These are phyloP conservation scores for Diplodia seriata DNA, from an alignment of 2,329 filamentous ascomycete genomes.

Conservation along the genomic window DNA sequence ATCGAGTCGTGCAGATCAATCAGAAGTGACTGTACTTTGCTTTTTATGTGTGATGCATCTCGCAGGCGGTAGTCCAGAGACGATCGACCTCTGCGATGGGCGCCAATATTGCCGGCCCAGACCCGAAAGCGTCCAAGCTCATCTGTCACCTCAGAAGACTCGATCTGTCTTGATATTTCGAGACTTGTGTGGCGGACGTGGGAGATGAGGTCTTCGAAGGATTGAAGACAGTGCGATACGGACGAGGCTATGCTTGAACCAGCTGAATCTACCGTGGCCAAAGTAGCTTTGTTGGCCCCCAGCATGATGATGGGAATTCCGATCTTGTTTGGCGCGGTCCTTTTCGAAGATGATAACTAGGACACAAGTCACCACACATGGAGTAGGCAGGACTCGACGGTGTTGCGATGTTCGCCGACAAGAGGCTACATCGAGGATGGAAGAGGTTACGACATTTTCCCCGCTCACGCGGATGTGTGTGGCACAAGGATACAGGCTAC, in stretches of 20 bases:
- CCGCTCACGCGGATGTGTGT: not conserved
- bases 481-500: not conserved
- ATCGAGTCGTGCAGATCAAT: not conserved
- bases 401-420: not conserved
- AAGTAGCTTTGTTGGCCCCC: not conserved
- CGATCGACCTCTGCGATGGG: conserved; percentile 42
- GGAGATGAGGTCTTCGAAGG: not conserved
- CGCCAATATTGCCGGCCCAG: conserved; percentile 47
- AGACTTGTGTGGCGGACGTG: too few relatives aligned
- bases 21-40: conserved; percentile 32
- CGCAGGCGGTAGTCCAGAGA: conserved; percentile 46
- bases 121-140: conserved; percentile 43
- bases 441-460: not conserved
- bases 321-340: not conserved
- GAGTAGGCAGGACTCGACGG: not conserved
- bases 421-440: not conserved
- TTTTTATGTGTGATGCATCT: conserved; percentile 42
- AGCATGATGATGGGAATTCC: not conserved
- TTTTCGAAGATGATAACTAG: not conserved
- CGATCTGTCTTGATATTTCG: conserved; percentile 32
- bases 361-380: not conserved
- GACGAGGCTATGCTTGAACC: not conserved
- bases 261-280: not conserved
- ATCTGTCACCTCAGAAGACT: conserved; percentile 35
- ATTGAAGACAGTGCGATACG: not conserved